These are phyloP conservation scores for Solanum chiquidenum DNA, from an alignment of 257 asterid species.

Conservation along the genomic window DNA sequence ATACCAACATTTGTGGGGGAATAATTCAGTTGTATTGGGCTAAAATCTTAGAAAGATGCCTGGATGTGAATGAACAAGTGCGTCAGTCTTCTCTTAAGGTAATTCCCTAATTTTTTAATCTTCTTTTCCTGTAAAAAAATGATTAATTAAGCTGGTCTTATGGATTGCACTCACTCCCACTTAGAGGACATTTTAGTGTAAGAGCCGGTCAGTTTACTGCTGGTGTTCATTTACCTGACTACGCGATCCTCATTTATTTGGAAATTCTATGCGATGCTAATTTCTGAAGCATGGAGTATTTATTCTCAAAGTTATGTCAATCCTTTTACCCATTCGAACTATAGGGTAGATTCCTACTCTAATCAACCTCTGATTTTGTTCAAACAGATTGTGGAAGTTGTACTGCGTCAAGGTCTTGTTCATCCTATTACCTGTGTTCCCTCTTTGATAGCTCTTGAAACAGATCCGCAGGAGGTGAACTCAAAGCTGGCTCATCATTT, in stretches of 20 bases:
- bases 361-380: neutral
- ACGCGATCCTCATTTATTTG: neutral
- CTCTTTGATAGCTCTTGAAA: conserved; percentile 92
- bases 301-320: neutral
- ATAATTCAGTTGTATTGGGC: conserved; percentile 90
- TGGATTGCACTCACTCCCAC: neutral
- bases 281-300: neutral
- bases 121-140: neutral
- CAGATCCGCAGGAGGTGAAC: conserved; percentile 77
- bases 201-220: neutral
- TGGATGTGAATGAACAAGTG: conserved; percentile 79
- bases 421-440: conserved; percentile 99
- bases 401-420: conserved; percentile 96
- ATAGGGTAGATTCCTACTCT: neutral
- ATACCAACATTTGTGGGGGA: conserved; percentile 94
- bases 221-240: neutral
- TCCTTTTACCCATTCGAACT: neutral
- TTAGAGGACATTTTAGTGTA: neutral
- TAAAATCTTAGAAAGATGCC: conserved; percentile 58
- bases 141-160: neutral
- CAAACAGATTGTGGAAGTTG: conserved; percentile 78
- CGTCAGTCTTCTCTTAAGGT: conserved; percentile 92
- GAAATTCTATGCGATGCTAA: neutral
- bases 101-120: neutral
- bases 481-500: conserved; percentile 86